These are phyloP conservation scores for Cryphonectria japonica DNA, from an alignment of 2,329 filamentous ascomycete species.

Conservation along the genomic window DNA sequence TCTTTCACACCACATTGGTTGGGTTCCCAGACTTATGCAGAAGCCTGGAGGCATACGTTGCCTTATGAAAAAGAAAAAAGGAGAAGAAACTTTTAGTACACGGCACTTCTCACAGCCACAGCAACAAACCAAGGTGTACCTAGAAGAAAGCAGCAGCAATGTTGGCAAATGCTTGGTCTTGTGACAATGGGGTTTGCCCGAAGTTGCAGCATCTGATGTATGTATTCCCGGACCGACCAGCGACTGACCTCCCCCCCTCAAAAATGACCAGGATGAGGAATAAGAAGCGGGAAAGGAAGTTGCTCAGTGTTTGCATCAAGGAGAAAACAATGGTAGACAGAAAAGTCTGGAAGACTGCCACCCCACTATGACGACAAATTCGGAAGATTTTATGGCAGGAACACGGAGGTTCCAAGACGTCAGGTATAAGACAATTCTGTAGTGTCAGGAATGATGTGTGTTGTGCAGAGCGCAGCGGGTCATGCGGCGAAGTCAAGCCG, in stretches of 20 bases:
- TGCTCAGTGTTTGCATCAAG: background rate
- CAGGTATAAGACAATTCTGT: background rate
- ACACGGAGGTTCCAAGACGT: background rate
- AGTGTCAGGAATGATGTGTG: conserved; percentile 2
- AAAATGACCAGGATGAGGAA: background rate
- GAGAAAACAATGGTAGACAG: background rate
- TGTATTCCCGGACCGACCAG: background rate
- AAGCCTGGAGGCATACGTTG: background rate
- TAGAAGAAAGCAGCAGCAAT: background rate
- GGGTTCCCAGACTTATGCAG: background rate
- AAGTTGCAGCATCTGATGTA: conserved; percentile 3
- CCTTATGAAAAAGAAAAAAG: background rate
- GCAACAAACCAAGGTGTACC: background rate
- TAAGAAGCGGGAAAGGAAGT: background rate
- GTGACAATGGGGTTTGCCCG: background rate
- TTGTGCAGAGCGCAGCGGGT: background rate
- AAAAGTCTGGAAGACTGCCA: background rate
- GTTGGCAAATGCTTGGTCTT: background rate
- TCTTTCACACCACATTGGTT: background rate
- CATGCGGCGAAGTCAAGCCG: conserved; percentile 16
- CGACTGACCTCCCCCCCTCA: background rate
- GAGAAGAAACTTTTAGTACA: background rate
- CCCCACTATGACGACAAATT: background rate
- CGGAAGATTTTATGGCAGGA: background rate
- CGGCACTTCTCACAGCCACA: background rate